Base-by-base conservation (phyloP, 1,284 basidiomycete genomes). In the Cutaneotrichosporon dermatis region DNA sequence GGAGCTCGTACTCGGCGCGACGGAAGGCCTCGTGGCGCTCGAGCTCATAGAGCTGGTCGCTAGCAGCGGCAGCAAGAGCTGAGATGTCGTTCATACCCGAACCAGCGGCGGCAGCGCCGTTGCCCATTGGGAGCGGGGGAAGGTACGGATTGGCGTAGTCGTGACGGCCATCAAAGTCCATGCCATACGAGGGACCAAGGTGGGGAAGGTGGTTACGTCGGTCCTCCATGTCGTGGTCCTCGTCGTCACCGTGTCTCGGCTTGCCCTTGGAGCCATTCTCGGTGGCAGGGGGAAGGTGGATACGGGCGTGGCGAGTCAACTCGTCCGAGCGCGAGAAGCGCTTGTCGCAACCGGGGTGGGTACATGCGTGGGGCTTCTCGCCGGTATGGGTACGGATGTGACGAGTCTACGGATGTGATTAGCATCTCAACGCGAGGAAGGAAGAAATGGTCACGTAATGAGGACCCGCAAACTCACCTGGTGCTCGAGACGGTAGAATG, bases 331-430 rank as follows among this genome's bases (percentile, higher is more conserved):
- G 87, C 37, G 91, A 95, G 79, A 99, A 99, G 35, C 93, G 89
- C 79, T 98, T 99, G 79, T 97, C 94, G 83, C 95, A 99, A n/a
- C 87, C 86, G 1, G 91, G 87, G 76, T 89, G 92, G 1, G 86
- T 89, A 83, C 95, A 99, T 39, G 86, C 84, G 74, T 97, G 97
- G 1, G 95, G 95, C 73, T 96, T 97, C 78, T 98, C 95, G 68
- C 95, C 95, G 0, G 95, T 99, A 77, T 99, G 95, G 0, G 94
- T 99, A 59, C 95, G 89, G 58, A 98, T 95, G 76, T 99, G 95
- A 59, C 95, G 88, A 25, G 94, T 99, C 89, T 98, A 25, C 25
- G 77, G 54, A 73, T 13, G 15, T 7, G 34, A 25, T 40, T 37
- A 53, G 54, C 39, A 58, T 46, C 36, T 25, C 25, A 25, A 25